Evolutionary conservation across 352 stramenopile species (phyloP), one percentile per base, ranked within the genome.

Genomic region (Phytophthora lateralis): DNA sequence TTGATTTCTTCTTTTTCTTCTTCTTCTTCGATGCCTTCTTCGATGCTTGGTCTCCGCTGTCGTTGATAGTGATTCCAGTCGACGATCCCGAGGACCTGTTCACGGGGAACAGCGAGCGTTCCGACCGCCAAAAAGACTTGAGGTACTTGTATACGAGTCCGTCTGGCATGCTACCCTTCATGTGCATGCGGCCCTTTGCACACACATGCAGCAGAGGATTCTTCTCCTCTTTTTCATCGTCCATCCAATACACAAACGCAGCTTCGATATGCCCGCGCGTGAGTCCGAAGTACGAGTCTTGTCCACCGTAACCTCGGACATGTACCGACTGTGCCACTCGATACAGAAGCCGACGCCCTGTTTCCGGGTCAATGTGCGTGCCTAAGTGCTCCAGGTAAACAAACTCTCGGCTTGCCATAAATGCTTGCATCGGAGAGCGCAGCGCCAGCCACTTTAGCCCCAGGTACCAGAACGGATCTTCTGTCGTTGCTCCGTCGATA

Each of bases 381-480:
- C 83, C 83, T 45, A 82, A 74, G 58, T 89, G 80, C 48, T 92
- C 83, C 17, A 92, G 66, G 54, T 79, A 83, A 6, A 89, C 79
- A 46, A 89, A 89, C 55, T 92, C 83, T 6, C 83, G 78, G 61
- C 74, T 80, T 30, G 78, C 71, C 41, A 89, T 66, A 34, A 92
- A 67, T 46, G 71, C 71, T 32, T 82, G 76, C 32, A 88, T 71
- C 4, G 83, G 83, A 20, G 83, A 89, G 46, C 76, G 76, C 44
- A 90, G 27, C n/a, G 80, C 83, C 49, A 86, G 35, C 83, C 83
- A 92, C 73, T 90, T 89, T 41, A 92, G 69, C 3, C 83, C 79
- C 18, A 92, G 20, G 59, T 88, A 92, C 79, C 78, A 89, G 65
- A 90, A 92, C 45, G 83, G 83, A 29, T 92, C 83, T 5, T 82